phyloP scores from a whole-genome alignment of 2,329 filamentous ascomycete genomes.

The Fusarium sp. region DNA sequence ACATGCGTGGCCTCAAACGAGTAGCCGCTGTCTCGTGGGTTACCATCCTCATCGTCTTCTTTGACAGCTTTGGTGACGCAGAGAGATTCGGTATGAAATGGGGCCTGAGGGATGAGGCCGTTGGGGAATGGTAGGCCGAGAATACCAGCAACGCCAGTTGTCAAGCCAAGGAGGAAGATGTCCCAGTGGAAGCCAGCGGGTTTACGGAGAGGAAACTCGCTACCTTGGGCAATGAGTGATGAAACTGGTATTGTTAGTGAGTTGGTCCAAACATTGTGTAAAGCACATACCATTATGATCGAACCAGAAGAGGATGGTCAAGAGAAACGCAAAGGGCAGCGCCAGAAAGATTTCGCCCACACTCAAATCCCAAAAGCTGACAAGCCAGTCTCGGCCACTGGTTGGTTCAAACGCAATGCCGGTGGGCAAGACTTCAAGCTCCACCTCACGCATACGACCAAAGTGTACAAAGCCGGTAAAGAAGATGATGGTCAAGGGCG shows the following conservation, averaged over 20 bases:
- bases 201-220: conserved; percentile 82
- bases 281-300: conserved; percentile 78
- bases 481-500: conserved; percentile 83
- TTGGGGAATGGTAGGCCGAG: conserved; percentile 85
- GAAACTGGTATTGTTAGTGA: conserved; percentile 62
- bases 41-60: conserved; percentile 63
- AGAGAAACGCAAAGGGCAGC: conserved; percentile 84
- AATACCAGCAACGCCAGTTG: conserved; percentile 79
- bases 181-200: conserved; percentile 90
- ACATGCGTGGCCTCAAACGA: conserved; percentile 67
- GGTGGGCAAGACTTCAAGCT: conserved; percentile 78
- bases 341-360: conserved; percentile 82
- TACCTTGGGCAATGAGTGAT: conserved; percentile 83
- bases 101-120: conserved; percentile 84
- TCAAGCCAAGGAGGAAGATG: conserved; percentile 81
- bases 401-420: conserved; percentile 84
- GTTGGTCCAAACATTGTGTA: neutral
- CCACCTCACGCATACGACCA: conserved; percentile 79
- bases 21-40: conserved; percentile 65
- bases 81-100: conserved; percentile 82
- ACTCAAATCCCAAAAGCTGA: conserved; percentile 82
- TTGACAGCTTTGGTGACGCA: conserved; percentile 72
- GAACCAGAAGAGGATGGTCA: conserved; percentile 90
- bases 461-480: conserved; percentile 91
- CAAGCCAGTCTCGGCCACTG: conserved; percentile 76